phyloP scores from a whole-genome alignment of 768 basidiomycete genomes.

The Phanerodontia chrysosporium region DNA sequence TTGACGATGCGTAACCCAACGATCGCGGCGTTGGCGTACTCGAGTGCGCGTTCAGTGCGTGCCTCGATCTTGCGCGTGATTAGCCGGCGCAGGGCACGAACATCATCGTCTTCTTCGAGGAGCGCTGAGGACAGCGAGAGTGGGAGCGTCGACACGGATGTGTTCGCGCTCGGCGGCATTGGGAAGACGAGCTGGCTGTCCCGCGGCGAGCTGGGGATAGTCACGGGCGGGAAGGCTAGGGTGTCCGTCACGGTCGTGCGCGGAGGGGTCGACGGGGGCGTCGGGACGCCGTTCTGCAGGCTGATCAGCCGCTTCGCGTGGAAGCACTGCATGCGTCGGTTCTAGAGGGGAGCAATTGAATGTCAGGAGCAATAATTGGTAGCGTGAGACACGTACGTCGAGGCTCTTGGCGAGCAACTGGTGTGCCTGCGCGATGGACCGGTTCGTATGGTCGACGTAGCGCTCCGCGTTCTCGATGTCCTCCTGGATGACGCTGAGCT shows the following conservation, averaged over 20 bases:
- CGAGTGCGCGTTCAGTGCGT: constrained; percentile 49
- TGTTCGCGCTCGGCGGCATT: constrained; percentile 20
- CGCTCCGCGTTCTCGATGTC: constrained; percentile 53
- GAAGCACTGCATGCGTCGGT: background rate
- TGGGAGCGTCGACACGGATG: constrained; percentile 38
- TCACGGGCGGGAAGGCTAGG: constrained; percentile 12
- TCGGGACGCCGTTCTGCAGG: background rate
- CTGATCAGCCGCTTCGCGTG: background rate
- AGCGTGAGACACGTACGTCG: constrained; percentile 36
- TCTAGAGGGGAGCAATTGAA: background rate
- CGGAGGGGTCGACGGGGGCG: background rate
- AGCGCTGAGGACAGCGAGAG: constrained; percentile 48
- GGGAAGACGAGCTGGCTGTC: constrained; percentile 14
- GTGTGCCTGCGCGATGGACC: constrained; percentile 55
- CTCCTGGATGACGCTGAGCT: constrained; percentile 52
- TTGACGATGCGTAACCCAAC: constrained; percentile 63
- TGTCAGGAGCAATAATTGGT: background rate
- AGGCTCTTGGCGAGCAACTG: constrained; percentile 52
- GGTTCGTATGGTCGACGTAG: constrained; percentile 48
- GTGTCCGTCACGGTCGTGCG: background rate
- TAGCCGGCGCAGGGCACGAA: constrained; percentile 55
- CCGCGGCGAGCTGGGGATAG: constrained; percentile 14
- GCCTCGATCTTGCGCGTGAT: constrained; percentile 63
- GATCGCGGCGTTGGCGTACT: constrained; percentile 57
- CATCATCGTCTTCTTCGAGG: constrained; percentile 60